Base-by-base conservation (phyloP, 768 basidiomycete species). In the Rhizopogon vesiculosus region DNA sequence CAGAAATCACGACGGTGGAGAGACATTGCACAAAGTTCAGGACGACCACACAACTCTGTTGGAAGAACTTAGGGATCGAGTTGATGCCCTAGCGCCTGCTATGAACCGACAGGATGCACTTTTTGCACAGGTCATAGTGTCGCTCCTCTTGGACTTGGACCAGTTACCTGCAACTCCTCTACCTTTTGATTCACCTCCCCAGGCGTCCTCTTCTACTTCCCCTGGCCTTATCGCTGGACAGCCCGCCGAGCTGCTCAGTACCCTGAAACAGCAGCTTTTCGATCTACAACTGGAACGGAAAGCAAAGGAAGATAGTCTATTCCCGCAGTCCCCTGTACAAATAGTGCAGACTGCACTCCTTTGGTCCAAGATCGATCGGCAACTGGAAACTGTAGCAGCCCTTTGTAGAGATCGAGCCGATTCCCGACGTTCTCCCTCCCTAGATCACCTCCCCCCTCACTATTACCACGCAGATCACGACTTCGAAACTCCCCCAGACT, bases 321-420 rank as follows among this genome's bases (percentile, higher is more conserved):
- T 31, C 12, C 1, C 29, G 6, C 53, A 31, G 12, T 54, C 79
- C 19, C 83, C 83, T 3, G 74, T 74, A 12, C 72, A 77, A 38
- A 76, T 66, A 9, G 81, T 87, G 2, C 84, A 88, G 63, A 71
- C 77, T 1, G 78, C 86, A 0, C 74, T 91, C 12, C 72, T 94
- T 0, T 94, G 91, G 91, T 73, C 81, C 3, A 76, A 79, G 35
- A 84, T 93, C 31, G 89, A 91, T 60, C 77, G 82, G 50, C 81
- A 91, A 48, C 78, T 93, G 2, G 91, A 91, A 60, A 73, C 71
- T 15, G 81, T 93, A 15, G 76, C 85, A 0, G 69, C 78, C 3
- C 76, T 92, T 64, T 90, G 88, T 66, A 83, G 77, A 59, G 80
- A 83, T 55, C 83, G 84, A 18, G 75, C 79, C 15, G 38, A 38